These are phyloP conservation scores for Halteria grandinella DNA, from an alignment of 73 alveolate genomes.

Conservation along the genomic window DNA sequence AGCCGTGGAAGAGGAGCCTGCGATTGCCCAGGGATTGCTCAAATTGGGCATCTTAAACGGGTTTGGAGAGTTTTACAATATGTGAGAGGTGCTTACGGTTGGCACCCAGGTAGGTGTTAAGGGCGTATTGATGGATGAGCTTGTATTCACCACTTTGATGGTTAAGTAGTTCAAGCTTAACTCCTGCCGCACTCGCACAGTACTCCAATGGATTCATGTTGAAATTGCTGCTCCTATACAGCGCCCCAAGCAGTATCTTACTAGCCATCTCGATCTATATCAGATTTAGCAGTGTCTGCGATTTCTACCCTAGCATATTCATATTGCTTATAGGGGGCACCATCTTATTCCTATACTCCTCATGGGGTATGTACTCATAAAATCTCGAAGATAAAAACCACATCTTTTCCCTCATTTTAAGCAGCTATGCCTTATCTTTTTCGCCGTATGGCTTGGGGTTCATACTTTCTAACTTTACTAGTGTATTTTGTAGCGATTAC, in stretches of 20 bases:
- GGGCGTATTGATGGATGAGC: constrained; percentile 75
- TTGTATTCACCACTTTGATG: constrained; percentile 77
- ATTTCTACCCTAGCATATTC: constrained; percentile 47
- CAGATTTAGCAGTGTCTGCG: constrained; percentile 64
- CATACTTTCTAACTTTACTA: constrained; percentile 68
- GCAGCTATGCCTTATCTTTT: constrained; percentile 52
- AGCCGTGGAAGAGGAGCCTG: constrained; percentile 94
- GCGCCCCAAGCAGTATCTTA: constrained; percentile 83
- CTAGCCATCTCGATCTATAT: constrained; percentile 80
- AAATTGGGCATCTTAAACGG: constrained; percentile 80
- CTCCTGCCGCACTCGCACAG: constrained; percentile 60
- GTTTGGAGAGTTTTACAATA: constrained; percentile 79
- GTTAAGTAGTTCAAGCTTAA: constrained; percentile 60
- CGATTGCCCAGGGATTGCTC: constrained; percentile 70
- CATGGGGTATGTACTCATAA: constrained; percentile 91
- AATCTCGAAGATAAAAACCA: constrained; percentile 83
- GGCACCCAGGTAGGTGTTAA: constrained; percentile 57
- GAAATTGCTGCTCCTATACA: constrained; percentile 23
- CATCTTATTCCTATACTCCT: constrained; percentile 75
- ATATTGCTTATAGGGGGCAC: constrained; percentile 72
- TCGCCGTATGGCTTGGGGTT: constrained; percentile 46
- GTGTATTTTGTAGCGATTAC: constrained; percentile 66
- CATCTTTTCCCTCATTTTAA: constrained; percentile 77
- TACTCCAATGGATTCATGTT: constrained; percentile 83
- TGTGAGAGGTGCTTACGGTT: constrained; percentile 61